A percentile compares a stretch with the other conserved stretches of the same genome.
Conservation (phyloP, 2,329 filamentous ascomycete genomes). For the Penicillium sp. region DNA sequence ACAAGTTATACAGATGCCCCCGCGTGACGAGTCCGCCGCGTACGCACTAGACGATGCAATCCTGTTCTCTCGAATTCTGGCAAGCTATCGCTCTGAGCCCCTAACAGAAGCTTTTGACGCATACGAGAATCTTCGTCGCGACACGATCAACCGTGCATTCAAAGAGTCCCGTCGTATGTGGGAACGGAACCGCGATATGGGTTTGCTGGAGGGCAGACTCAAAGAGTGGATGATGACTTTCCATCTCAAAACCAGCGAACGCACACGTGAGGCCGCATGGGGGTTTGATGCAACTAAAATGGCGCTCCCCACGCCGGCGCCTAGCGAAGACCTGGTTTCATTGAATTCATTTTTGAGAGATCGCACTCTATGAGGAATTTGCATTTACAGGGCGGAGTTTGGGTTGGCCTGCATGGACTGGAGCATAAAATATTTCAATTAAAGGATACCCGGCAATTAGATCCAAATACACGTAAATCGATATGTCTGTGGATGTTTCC, state of each 20-base stretch:
- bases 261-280: slow-evolving; percentile 32
- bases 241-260: slow-evolving; percentile 28
- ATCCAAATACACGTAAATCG: background rate
- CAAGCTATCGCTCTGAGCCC: slow-evolving; percentile 33
- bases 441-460: slow-evolving; percentile 4
- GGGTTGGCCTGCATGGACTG: slow-evolving; percentile 15
- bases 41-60: slow-evolving; percentile 48
- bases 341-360: slow-evolving; percentile 27
- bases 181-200: slow-evolving; percentile 41
- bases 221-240: slow-evolving; percentile 42
- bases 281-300: slow-evolving; percentile 38
- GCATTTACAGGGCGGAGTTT: slow-evolving; percentile 10
- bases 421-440: slow-evolving; percentile 4
- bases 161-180: slow-evolving; percentile 40
- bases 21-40: slow-evolving; percentile 46
- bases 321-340: slow-evolving; percentile 25
- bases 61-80: slow-evolving; percentile 41
- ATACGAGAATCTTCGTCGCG: slow-evolving; percentile 40
- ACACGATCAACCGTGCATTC: slow-evolving; percentile 41
- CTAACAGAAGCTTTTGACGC: slow-evolving; percentile 35
- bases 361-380: slow-evolving; percentile 2
- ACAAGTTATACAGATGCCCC: slow-evolving; percentile 43
- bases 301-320: slow-evolving; percentile 27
- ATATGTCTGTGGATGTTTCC: background rate
- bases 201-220: slow-evolving; percentile 35